These are phyloP conservation scores for Ettlia oleoabundans DNA, from an alignment of 139 green algal species.

Conservation along the genomic window DNA sequence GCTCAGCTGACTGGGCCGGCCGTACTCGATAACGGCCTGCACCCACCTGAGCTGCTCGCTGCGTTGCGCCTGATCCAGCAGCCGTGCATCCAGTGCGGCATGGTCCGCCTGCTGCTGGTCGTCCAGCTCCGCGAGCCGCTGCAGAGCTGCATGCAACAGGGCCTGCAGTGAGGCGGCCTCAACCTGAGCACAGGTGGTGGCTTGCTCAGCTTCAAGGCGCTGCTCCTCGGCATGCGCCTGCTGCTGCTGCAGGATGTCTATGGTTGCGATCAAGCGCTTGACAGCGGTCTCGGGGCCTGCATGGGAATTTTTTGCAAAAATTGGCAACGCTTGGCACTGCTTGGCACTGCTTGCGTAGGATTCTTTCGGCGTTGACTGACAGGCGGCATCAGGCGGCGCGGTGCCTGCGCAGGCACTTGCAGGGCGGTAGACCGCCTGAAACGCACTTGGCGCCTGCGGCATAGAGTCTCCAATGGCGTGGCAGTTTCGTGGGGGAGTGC, in stretches of 20 bases:
- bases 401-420: neutral
- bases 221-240: neutral
- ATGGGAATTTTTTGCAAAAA: too few species aligned
- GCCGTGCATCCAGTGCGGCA: conserved; percentile 1
- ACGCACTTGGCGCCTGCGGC: too few species aligned
- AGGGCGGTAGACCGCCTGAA: too few species aligned
- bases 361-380: neutral
- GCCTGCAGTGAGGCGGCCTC: neutral
- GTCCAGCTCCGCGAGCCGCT: neutral
- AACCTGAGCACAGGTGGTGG: neutral
- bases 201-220: conserved; percentile 1
- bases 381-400: neutral
- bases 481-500: too few species aligned
- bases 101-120: conserved; percentile 1
- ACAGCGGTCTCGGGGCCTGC: conserved; percentile 7
- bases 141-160: conserved; percentile 12
- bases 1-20: too few species aligned
- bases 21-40: neutral
- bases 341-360: too few species aligned
- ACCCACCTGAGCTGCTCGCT: conserved; percentile 18
- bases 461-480: too few species aligned
- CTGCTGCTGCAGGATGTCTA: conserved; percentile 26
- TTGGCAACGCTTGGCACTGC: too few species aligned
- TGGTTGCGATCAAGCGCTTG: conserved; percentile 7
- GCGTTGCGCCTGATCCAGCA: neutral